These are phyloP conservation scores for Triglochin maritima DNA, from an alignment of 106 monocot species.

Conservation along the genomic window DNA sequence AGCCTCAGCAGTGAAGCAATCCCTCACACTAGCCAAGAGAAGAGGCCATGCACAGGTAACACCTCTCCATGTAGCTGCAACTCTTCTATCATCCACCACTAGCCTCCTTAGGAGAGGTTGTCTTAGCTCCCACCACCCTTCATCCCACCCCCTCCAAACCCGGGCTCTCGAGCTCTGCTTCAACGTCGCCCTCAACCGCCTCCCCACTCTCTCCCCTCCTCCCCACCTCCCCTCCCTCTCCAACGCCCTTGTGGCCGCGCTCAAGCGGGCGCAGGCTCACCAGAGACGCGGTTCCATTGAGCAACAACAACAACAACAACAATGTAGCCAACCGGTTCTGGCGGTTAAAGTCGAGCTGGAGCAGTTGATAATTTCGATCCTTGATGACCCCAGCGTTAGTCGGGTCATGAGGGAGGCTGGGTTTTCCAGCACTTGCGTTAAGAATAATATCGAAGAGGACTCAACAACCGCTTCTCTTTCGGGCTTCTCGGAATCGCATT, in stretches of 20 bases:
- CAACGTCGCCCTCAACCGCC: slow-evolving; percentile 19
- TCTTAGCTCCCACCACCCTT: slow-evolving; percentile 10
- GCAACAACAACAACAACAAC: slow-evolving; percentile 9
- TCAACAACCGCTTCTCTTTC: slow-evolving; percentile 6
- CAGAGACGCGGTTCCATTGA: slow-evolving; percentile 12
- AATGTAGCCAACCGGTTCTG: slow-evolving; percentile 14
- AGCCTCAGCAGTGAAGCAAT: slow-evolving; percentile 61
- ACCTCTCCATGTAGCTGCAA: slow-evolving; percentile 16
- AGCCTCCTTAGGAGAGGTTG: slow-evolving; percentile 13
- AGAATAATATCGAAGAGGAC: slow-evolving; percentile 17
- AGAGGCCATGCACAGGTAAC: slow-evolving; percentile 23
- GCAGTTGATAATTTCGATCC: slow-evolving; percentile 25
- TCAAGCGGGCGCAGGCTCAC: slow-evolving; percentile 24
- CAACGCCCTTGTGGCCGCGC: slow-evolving; percentile 20
- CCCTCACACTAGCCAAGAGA: slow-evolving; percentile 47
- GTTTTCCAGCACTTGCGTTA: slow-evolving; percentile 23
- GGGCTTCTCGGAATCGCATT: slow-evolving; percentile 32
- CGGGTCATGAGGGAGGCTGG: slow-evolving; percentile 26
- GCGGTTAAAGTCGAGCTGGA: slow-evolving; percentile 16
- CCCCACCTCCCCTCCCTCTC: slow-evolving; percentile 9
- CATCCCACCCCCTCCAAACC: slow-evolving; percentile 12
- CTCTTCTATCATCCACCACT: slow-evolving; percentile 9
- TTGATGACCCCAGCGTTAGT: slow-evolving; percentile 33
- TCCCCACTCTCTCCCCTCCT: slow-evolving; percentile 7
- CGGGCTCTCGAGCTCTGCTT: slow-evolving; percentile 23